Conservation (phyloP, 495 filamentous ascomycete species). For the Barbatosphaeria neglecta region DNA sequence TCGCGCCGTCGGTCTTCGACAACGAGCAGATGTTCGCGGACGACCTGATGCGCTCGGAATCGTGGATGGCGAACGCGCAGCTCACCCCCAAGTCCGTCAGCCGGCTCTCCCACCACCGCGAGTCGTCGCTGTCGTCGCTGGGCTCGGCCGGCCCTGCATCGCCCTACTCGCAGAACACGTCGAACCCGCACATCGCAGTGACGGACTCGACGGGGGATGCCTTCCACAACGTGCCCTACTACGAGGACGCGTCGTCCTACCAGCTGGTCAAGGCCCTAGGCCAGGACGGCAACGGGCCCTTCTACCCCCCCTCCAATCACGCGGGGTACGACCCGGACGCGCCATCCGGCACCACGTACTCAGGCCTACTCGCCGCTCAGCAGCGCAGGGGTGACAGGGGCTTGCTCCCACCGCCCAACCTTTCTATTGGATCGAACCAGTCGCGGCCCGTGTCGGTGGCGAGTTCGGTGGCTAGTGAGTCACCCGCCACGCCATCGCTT, state of each 20-base stretch:
- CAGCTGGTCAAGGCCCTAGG: constrained; percentile 24
- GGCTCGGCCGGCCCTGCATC: constrained; percentile 44
- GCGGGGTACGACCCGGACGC: constrained; percentile 11
- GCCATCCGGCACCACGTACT: constrained; percentile 12
- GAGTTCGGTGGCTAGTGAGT: constrained; percentile 40
- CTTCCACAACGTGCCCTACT: constrained; percentile 22
- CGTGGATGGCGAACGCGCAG: constrained; percentile 25
- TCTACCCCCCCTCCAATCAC: constrained; percentile 25
- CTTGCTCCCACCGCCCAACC: constrained; percentile 22
- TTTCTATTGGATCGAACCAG: constrained; percentile 19
- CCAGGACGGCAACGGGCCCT: constrained; percentile 13
- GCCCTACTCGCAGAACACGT: constrained; percentile 38
- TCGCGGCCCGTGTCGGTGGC: constrained; percentile 37
- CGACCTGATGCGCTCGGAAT: constrained; percentile 33
- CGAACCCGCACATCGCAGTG: constrained; percentile 42
- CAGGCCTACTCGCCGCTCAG: constrained; percentile 15
- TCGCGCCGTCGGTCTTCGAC: constrained; percentile 13
- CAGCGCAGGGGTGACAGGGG: constrained; percentile 22
- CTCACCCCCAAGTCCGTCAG: constrained; percentile 27
- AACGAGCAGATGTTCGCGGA: constrained; percentile 14
- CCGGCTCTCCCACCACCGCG: constrained; percentile 36
- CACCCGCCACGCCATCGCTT: constrained; percentile 40
- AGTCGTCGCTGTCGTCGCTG: constrained; percentile 43
- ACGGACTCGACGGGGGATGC: constrained; percentile 25
- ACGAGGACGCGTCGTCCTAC: constrained; percentile 30